These are phyloP conservation scores for Neoscytalidium dimidiatum DNA, from an alignment of 2,329 filamentous ascomycete genomes.

Conservation along the genomic window DNA sequence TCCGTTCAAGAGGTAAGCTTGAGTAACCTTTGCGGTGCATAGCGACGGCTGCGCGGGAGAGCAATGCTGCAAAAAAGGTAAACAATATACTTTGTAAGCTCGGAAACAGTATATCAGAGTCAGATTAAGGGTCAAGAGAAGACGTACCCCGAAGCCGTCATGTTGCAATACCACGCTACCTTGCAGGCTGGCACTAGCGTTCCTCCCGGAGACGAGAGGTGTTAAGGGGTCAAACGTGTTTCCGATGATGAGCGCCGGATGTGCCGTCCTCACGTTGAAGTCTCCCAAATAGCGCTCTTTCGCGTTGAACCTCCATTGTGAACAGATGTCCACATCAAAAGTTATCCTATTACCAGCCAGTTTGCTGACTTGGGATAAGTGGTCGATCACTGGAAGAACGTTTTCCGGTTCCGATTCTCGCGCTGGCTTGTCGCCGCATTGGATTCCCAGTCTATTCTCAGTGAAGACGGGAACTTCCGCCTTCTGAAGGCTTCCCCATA, in stretches of 20 bases:
- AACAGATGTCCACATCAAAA: constrained; percentile 27
- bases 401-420: background rate
- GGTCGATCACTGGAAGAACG: background rate
- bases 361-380: background rate
- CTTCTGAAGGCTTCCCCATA: background rate
- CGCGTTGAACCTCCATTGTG: constrained; percentile 25
- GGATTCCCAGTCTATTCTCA: background rate
- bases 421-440: background rate
- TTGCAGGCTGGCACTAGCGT: constrained; percentile 23
- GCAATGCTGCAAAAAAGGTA: constrained; percentile 7
- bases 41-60: constrained; percentile 20
- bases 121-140: background rate
- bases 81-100: background rate
- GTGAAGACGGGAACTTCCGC: background rate
- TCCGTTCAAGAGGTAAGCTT: constrained; percentile 24
- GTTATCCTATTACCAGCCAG: constrained; percentile 26
- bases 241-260: constrained; percentile 25
- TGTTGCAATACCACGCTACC: constrained; percentile 24
- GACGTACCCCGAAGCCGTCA: constrained; percentile 22
- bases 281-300: constrained; percentile 24
- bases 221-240: constrained; percentile 25
- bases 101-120: background rate
- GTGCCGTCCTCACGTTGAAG: constrained; percentile 23
- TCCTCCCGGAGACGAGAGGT: constrained; percentile 24
- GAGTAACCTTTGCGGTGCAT: constrained; percentile 22